These are phyloP conservation scores for Vigna unguiculata DNA, from an alignment of 306 rosid genomes.

Conservation along the genomic window DNA sequence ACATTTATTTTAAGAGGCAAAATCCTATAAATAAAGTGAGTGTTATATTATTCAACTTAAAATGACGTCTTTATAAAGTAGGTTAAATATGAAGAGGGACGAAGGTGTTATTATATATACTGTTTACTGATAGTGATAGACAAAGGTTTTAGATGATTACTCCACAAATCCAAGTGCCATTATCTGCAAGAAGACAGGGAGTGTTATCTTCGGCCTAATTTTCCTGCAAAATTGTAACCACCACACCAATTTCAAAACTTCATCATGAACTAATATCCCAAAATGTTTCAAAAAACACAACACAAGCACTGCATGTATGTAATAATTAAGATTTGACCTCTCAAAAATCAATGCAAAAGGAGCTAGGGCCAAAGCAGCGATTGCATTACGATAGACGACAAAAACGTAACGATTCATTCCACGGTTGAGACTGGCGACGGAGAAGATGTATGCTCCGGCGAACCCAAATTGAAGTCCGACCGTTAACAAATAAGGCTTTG, in stretches of 20 bases:
- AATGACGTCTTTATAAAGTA: background rate
- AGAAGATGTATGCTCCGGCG: constrained; percentile 65
- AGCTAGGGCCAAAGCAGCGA: constrained; percentile 66
- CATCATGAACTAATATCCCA: too few relatives aligned
- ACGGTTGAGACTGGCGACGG: constrained; percentile 59
- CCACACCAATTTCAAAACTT: background rate
- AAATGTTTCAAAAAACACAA: background rate
- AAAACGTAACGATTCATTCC: constrained; percentile 76
- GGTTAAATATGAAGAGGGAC: background rate
- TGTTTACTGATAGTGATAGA: background rate
- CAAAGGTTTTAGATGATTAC: constrained; percentile 50
- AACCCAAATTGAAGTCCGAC: constrained; percentile 68
- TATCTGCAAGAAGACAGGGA: constrained; percentile 59
- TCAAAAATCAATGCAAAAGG: constrained; percentile 69
- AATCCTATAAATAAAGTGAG: too few relatives aligned
- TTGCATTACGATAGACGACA: constrained; percentile 68
- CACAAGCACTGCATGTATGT: background rate
- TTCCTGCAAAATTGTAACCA: constrained; percentile 55
- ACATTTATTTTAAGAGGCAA: too few relatives aligned
- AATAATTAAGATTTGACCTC: constrained; percentile 51
- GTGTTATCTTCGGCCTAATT: constrained; percentile 76
- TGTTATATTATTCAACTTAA: background rate
- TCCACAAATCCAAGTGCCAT: constrained; percentile 70
- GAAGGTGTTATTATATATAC: background rate
- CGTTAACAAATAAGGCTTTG: constrained; percentile 64